phyloP scores from a whole-genome alignment of 163 green algal genomes.

The Chlamydomonas reinhardtii region DNA sequence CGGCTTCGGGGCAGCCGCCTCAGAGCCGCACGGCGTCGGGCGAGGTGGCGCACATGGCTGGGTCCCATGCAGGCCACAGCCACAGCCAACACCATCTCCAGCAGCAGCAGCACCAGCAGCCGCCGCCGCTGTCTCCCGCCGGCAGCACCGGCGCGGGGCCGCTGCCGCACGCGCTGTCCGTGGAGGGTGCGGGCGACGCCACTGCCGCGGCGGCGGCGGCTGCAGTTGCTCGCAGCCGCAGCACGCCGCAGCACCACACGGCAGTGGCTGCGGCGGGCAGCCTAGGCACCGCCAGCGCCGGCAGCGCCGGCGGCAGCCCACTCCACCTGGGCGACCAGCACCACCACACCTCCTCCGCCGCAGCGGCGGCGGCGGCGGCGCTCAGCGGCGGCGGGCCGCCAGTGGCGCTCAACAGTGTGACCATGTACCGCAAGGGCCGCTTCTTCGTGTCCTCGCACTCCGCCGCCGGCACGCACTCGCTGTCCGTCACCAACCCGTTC shows the following conservation, averaged over 20 bases:
- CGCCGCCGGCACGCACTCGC: conserved; percentile 3
- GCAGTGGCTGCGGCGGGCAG: too few relatives aligned
- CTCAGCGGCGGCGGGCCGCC: conserved; percentile 2
- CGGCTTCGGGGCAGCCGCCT: neutral
- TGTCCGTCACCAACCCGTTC: conserved; percentile 27
- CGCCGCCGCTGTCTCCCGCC: neutral
- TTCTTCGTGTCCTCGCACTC: conserved; percentile 32
- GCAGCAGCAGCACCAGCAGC: neutral
- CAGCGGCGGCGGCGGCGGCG: neutral
- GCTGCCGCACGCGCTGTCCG: too few relatives aligned
- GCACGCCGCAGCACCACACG: too few relatives aligned
- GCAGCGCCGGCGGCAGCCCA: too few relatives aligned
- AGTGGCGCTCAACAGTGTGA: conserved; percentile 34
- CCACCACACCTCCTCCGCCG: too few relatives aligned
- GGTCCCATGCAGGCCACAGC: too few relatives aligned
- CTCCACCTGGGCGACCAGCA: too few relatives aligned
- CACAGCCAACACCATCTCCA: neutral
- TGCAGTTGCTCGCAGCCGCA: too few relatives aligned
- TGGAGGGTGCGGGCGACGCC: too few relatives aligned
- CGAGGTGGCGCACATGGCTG: neutral
- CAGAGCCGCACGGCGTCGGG: neutral
- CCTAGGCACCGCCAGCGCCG: too few relatives aligned
- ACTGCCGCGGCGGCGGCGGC: too few relatives aligned
- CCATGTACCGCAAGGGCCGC: conserved; percentile 50
- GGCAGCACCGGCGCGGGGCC: neutral